Base-by-base conservation (phyloP, 2,329 filamentous ascomycete species). In the Venturia pyrina region DNA sequence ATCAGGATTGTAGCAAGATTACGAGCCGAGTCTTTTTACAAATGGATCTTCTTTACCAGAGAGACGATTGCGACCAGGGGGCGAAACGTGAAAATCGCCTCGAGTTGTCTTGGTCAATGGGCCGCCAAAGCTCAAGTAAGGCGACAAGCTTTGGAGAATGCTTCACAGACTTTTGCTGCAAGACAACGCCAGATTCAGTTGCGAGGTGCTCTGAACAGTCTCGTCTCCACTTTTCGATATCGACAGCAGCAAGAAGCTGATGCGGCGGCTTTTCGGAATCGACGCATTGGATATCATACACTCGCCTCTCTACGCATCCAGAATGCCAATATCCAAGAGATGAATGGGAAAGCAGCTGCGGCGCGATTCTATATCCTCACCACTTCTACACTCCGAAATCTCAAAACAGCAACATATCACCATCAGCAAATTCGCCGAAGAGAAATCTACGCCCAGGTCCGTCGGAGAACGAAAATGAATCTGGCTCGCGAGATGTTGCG, bases 351-450 rank as follows among this genome's bases (percentile, higher is more conserved):
- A 82, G 81, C 84, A 34, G 73, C 74, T n/a, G 80, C 83, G 71
- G 84, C 83, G 32, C 75, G 78, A 13, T 86, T 82, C 69, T 87
- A 85, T 71, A 82, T 84, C 46, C 70, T 82, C n/a, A 75, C 79
- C 53, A 84, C 77, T 8, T 77, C 75, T 53, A 74, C 77, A 2
- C 69, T 86, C 63, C 83, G 80, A 68, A 72, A 73, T 17, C 87
- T 84, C 84, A 78, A 77, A 28, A 74, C 77, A 48, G 79, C 80
- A 24, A 81, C 81, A 1, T 72, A 79, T 53, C 76, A 83, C 65
- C 78, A 81, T 19, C 77, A 82, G 41, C 81, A 83, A 67, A 77
- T 77, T 68, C 80, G 83, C 28, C 79, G 83, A 40, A 79, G 84
- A 62, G 80, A 85, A 48, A 80, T 82, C 0, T 87, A 87, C 73